Percentiles rank a stretch among this genome's conserved stretches.
Conservation (phyloP, 805 yeast species). For the Pichia membranifaciens region DNA sequence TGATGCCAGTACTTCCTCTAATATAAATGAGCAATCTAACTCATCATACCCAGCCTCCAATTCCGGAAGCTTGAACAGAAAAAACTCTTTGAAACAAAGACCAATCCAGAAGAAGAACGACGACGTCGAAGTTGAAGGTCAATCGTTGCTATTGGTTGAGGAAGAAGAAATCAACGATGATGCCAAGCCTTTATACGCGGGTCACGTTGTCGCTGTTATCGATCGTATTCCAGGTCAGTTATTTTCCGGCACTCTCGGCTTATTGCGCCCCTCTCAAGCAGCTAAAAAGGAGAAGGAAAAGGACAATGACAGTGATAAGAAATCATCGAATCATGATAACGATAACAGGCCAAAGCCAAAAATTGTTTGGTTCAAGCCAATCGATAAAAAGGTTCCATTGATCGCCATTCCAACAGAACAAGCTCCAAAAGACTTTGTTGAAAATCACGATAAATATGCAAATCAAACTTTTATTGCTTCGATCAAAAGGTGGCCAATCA, state of each 20-base stretch:
- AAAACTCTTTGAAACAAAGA: constrained; percentile 88
- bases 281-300: constrained; percentile 58
- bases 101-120: constrained; percentile 97
- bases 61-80: constrained; percentile 48
- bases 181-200: constrained; percentile 90
- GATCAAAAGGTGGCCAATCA: constrained; percentile 98
- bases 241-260: constrained; percentile 89
- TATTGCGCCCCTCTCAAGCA: constrained; percentile 92
- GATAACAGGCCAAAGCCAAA: constrained; percentile 53
- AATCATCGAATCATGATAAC: constrained; percentile 15
- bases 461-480: constrained; percentile 87
- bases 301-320: constrained; percentile 1
- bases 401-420: constrained; percentile 98
- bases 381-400: constrained; percentile 94
- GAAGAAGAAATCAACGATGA: constrained; percentile 95
- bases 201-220: constrained; percentile 96
- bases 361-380: constrained; percentile 98
- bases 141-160: constrained; percentile 81
- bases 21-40: background rate
- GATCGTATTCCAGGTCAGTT: constrained; percentile 97
- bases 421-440: constrained; percentile 93
- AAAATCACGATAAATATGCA: constrained; percentile 77
- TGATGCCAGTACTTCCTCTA: constrained; percentile 60
- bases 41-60: constrained; percentile 9
- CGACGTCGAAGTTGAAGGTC: constrained; percentile 98